phyloP scores from a whole-genome alignment of 306 rosid genomes.

The Crotalaria pallida region DNA sequence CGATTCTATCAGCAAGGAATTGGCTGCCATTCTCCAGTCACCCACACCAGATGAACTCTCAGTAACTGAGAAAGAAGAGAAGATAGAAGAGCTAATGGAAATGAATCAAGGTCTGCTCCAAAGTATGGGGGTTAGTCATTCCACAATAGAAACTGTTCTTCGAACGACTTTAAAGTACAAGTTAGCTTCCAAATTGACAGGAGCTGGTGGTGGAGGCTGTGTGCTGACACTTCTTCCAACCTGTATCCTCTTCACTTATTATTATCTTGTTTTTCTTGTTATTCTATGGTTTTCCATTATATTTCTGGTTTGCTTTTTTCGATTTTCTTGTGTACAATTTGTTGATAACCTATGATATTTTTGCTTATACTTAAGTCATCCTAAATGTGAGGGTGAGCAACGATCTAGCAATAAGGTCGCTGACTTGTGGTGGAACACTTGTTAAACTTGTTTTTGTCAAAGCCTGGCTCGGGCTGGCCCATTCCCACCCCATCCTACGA shows the following conservation, averaged over 20 bases:
- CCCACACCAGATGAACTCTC: constrained; percentile 48
- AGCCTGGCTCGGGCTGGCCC: too few relatives aligned
- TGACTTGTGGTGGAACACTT: too few relatives aligned
- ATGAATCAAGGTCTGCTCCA: constrained; percentile 98
- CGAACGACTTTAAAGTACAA: constrained; percentile 78
- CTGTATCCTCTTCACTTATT: constrained; percentile 62
- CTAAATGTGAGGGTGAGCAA: neutral
- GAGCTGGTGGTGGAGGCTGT: constrained; percentile 99
- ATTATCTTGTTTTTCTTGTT: constrained; percentile 3
- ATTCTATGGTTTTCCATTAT: constrained; percentile 6
- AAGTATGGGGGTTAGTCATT: constrained; percentile 90
- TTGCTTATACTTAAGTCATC: neutral
- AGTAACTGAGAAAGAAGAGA: constrained; percentile 67
- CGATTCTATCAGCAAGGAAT: constrained; percentile 78
- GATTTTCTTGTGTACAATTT: neutral
- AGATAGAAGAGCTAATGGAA: constrained; percentile 81
- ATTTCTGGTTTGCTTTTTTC: neutral
- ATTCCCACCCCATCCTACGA: too few relatives aligned
- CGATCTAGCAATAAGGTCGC: too few relatives aligned
- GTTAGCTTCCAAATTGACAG: constrained; percentile 85
- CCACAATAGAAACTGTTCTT: constrained; percentile 81
- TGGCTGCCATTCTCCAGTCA: constrained; percentile 63
- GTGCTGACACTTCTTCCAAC: constrained; percentile 90
- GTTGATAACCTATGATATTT: neutral
- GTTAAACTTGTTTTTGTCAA: too few relatives aligned